A percentile compares a stretch with the other conserved stretches of the same genome.
Evolutionary conservation across 306 rosid genomes (phyloP).

Genomic region (Lathyrus oleraceus): DNA sequence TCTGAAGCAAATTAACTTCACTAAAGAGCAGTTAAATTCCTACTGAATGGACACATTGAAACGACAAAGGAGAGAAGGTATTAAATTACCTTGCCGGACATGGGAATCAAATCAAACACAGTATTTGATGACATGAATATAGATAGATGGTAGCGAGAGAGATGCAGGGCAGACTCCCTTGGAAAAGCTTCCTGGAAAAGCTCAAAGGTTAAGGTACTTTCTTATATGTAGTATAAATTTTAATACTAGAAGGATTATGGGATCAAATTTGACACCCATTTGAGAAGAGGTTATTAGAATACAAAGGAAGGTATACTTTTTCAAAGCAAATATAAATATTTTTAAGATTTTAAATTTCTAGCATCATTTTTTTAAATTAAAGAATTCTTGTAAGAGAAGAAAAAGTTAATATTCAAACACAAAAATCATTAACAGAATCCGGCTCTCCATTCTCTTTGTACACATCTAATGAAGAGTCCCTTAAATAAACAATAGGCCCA

Average conservation of each 20-base stretch:
- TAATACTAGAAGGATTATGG: conserved; percentile 11
- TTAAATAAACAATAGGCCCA: too few relatives aligned
- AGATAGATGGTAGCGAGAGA: conserved; percentile 53
- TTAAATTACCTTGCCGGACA: conserved; percentile 70
- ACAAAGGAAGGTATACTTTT: background rate
- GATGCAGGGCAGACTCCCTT: conserved; percentile 49
- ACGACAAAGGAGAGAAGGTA: conserved; percentile 26
- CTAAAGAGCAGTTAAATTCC: conserved; percentile 13
- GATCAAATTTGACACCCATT: background rate
- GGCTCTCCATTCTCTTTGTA: background rate
- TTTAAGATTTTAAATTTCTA: background rate
- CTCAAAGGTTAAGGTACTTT: conserved; percentile 36
- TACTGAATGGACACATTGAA: background rate
- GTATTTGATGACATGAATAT: conserved; percentile 54
- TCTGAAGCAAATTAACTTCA: conserved; percentile 24
- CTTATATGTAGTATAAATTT: conserved; percentile 30
- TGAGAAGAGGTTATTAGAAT: conserved; percentile 8
- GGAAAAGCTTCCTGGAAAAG: conserved; percentile 53
- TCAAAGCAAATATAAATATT: background rate
- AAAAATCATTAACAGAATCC: background rate
- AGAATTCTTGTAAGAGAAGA: background rate
- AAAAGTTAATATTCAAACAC: background rate
- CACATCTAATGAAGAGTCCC: too few relatives aligned
- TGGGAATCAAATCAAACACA: conserved; percentile 67
- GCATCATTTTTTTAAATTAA: background rate